These are phyloP conservation scores for Lyophyllum atratum DNA, from an alignment of 768 basidiomycete species.

Conservation along the genomic window DNA sequence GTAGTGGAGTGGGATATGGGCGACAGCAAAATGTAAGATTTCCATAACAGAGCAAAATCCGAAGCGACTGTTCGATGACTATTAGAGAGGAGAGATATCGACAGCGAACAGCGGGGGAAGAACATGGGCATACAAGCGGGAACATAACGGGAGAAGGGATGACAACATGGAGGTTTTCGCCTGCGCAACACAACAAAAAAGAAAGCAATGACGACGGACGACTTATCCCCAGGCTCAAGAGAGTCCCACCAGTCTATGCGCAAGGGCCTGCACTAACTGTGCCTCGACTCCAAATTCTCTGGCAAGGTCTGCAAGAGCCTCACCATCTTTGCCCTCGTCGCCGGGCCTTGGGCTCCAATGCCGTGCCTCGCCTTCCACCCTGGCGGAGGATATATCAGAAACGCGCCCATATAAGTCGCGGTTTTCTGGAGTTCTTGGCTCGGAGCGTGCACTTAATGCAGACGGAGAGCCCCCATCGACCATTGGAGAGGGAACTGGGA, in stretches of 20 bases:
- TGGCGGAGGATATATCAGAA: slow-evolving; percentile 9
- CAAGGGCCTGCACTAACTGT: slow-evolving; percentile 65
- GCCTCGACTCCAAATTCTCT: slow-evolving; percentile 76
- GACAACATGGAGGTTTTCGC: slow-evolving; percentile 8
- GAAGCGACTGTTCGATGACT: slow-evolving; percentile 1
- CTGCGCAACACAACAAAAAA: slow-evolving; percentile 7
- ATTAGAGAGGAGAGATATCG: slow-evolving; percentile 1
- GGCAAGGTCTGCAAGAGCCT: slow-evolving; percentile 56
- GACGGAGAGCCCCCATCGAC: slow-evolving; percentile 13
- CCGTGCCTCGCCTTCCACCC: slow-evolving; percentile 9
- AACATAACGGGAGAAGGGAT: background rate
- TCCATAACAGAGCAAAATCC: slow-evolving; percentile 12
- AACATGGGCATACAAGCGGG: background rate
- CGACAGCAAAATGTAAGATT: slow-evolving; percentile 7
- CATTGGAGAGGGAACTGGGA: background rate
- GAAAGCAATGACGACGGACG: slow-evolving; percentile 4
- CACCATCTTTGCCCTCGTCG: slow-evolving; percentile 14
- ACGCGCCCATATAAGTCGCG: slow-evolving; percentile 11
- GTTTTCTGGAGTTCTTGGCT: slow-evolving; percentile 28
- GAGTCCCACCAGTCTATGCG: slow-evolving; percentile 50
- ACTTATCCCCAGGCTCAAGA: slow-evolving; percentile 8
- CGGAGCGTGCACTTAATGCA: slow-evolving; percentile 17
- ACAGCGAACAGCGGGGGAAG: background rate
- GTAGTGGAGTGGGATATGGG: background rate
- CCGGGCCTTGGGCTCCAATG: slow-evolving; percentile 12